A percentile compares a stretch with the other conserved stretches of the same genome.
phyloP scores from a whole-genome alignment of 768 basidiomycete genomes.

The Chalciporus chontae region DNA sequence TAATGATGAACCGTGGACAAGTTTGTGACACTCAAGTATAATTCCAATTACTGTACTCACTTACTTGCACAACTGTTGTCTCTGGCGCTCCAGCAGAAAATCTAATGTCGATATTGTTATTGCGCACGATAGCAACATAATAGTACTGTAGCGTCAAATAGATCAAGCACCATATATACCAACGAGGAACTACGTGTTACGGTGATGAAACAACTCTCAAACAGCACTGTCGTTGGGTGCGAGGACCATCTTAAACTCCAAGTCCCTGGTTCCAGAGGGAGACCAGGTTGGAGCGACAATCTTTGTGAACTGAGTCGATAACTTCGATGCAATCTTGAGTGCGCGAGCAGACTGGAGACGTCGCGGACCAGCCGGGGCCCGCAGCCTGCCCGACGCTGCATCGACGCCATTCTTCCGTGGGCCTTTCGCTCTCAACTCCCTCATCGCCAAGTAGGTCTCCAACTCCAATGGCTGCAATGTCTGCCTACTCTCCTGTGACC shows the following conservation, averaged over 20 bases:
- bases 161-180: neutral
- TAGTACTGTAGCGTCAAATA: no score
- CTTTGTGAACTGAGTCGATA: conserved; percentile 3
- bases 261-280: neutral
- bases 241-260: neutral
- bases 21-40: no score
- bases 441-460: neutral
- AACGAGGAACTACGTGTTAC: neutral
- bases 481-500: conserved; percentile 34
- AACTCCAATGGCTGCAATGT: conserved; percentile 28
- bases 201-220: neutral
- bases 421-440: neutral
- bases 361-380: neutral
- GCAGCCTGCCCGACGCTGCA: neutral
- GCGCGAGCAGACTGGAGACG: conserved; percentile 2
- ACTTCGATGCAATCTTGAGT: neutral
- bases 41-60: no score
- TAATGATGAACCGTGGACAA: neutral
- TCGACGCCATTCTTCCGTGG: neutral
- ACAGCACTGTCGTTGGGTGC: conserved; percentile 5
- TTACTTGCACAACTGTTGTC: no score
- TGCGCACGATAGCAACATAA: no score
- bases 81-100: no score
- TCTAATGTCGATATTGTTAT: no score
- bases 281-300: neutral